Percentiles rank a stretch among this genome's conserved stretches.
These are phyloP conservation scores for Athelia psychrophila DNA, from an alignment of 1,284 basidiomycete species.

Conservation along the genomic window DNA sequence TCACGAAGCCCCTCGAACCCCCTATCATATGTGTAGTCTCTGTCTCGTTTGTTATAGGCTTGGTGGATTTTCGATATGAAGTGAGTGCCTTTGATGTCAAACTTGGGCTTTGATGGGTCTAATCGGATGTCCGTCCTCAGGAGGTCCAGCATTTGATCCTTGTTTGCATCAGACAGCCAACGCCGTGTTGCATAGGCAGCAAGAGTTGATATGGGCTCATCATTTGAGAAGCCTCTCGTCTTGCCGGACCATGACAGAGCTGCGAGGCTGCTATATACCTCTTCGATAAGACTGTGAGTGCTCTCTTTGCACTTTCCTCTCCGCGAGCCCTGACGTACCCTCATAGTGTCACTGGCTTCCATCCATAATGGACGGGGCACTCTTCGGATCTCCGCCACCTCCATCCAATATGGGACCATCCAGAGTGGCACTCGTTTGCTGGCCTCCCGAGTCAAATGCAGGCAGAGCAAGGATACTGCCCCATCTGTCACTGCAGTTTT, in stretches of 20 bases:
- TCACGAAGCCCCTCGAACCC: neutral
- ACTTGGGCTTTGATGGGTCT: neutral
- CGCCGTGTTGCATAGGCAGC: neutral
- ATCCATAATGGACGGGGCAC: too few species aligned
- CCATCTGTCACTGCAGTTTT: too few species aligned
- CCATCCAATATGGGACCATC: too few species aligned
- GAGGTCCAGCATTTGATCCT: neutral
- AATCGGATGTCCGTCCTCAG: neutral
- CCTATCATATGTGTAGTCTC: neutral
- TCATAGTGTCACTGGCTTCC: too few species aligned
- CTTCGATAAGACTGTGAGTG: neutral
- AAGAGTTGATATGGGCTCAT: neutral
- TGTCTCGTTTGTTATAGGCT: neutral
- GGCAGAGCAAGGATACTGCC: too few species aligned
- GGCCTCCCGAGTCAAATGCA: too few species aligned
- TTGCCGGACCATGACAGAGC: neutral
- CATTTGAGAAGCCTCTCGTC: neutral
- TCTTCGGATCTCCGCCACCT: too few species aligned
- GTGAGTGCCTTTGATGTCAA: neutral
- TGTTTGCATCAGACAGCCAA: neutral
- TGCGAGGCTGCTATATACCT: neutral
- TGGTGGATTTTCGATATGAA: neutral
- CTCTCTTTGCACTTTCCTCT: too few species aligned
- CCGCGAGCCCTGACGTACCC: too few species aligned
- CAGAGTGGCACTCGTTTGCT: too few species aligned